phyloP scores from a whole-genome alignment of 2,329 filamentous ascomycete species.

The Cordyceps cateniannulata region DNA sequence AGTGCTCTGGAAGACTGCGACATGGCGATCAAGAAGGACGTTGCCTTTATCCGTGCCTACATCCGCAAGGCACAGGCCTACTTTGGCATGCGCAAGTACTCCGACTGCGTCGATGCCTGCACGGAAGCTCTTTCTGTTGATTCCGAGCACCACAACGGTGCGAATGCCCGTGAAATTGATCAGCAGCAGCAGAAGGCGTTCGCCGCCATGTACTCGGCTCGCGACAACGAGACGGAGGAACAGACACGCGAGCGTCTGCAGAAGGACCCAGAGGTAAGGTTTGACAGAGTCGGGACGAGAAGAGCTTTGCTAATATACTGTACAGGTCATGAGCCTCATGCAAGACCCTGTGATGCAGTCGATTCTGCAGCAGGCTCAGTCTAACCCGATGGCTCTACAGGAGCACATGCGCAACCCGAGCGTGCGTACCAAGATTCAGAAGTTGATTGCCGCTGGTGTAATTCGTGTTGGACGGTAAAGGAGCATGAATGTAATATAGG shows the following conservation, averaged over 20 bases:
- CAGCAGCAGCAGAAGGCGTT: constrained; percentile 91
- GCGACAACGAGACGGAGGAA: constrained; percentile 92
- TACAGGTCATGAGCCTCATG: constrained; percentile 77
- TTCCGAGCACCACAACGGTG: constrained; percentile 57
- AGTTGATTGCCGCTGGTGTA: constrained; percentile 86
- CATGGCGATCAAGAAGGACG: constrained; percentile 81
- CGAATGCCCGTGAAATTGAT: constrained; percentile 87
- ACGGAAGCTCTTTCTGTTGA: constrained; percentile 75
- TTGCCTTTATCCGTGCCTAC: constrained; percentile 91
- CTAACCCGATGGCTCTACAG: constrained; percentile 82
- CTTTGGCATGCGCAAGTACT: constrained; percentile 98
- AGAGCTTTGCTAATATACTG: constrained; percentile 21
- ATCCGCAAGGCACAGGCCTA: constrained; percentile 94
- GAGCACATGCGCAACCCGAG: constrained; percentile 95
- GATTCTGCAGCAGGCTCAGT: constrained; percentile 93
- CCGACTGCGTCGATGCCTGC: constrained; percentile 85
- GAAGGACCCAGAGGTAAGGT: constrained; percentile 79
- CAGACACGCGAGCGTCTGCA: constrained; percentile 88
- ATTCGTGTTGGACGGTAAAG: constrained; percentile 60
- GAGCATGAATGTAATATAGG: constrained; percentile 10
- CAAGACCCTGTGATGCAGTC: constrained; percentile 97
- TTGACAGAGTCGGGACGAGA: background rate
- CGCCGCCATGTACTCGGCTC: constrained; percentile 79
- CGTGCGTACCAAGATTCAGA: constrained; percentile 85
- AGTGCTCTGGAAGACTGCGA: constrained; percentile 90